Evolutionary conservation across 2,329 filamentous ascomycete species (phyloP).

Genomic region (Aspergillus transmontanensis): DNA sequence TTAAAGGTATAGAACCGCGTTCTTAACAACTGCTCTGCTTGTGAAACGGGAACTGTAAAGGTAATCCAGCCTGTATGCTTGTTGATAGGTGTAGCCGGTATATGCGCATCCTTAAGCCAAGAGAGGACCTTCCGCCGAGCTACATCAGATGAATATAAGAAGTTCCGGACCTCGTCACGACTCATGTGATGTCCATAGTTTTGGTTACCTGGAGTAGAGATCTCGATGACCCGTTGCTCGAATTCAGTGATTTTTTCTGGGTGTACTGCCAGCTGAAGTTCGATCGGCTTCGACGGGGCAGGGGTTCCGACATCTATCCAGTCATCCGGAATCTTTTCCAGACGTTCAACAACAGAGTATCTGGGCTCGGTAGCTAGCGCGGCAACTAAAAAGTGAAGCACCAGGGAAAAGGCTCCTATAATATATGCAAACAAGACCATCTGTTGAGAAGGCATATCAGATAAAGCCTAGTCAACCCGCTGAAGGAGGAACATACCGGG

Average conservation of each 20-base stretch:
- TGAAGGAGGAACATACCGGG: not conserved
- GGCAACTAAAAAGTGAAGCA: slow-evolving; percentile 11
- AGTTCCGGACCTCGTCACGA: slow-evolving; percentile 59
- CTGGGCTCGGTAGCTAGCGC: slow-evolving; percentile 4
- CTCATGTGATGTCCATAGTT: slow-evolving; percentile 65
- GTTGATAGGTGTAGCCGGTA: slow-evolving; percentile 50
- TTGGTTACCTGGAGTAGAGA: slow-evolving; percentile 62
- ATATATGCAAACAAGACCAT: slow-evolving; percentile 14
- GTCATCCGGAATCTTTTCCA: slow-evolving; percentile 33
- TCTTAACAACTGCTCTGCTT: slow-evolving; percentile 59
- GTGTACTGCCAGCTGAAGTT: slow-evolving; percentile 53
- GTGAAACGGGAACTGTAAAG: slow-evolving; percentile 44
- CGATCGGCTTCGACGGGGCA: slow-evolving; percentile 43
- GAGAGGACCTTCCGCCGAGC: slow-evolving; percentile 53
- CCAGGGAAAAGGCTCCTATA: slow-evolving; percentile 14
- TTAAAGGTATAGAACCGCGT: slow-evolving; percentile 62
- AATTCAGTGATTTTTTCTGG: slow-evolving; percentile 55
- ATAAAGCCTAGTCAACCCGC: not conserved
- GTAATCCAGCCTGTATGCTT: slow-evolving; percentile 64
- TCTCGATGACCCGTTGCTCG: slow-evolving; percentile 61
- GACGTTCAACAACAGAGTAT: slow-evolving; percentile 32
- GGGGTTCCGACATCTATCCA: slow-evolving; percentile 35
- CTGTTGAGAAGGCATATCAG: not conserved
- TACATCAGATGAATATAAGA: slow-evolving; percentile 55
- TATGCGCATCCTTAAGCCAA: slow-evolving; percentile 59